Percentiles rank a stretch among this genome's conserved stretches.
Conservation (phyloP, 805 yeast genomes). For the Kodamaea laetipori region DNA sequence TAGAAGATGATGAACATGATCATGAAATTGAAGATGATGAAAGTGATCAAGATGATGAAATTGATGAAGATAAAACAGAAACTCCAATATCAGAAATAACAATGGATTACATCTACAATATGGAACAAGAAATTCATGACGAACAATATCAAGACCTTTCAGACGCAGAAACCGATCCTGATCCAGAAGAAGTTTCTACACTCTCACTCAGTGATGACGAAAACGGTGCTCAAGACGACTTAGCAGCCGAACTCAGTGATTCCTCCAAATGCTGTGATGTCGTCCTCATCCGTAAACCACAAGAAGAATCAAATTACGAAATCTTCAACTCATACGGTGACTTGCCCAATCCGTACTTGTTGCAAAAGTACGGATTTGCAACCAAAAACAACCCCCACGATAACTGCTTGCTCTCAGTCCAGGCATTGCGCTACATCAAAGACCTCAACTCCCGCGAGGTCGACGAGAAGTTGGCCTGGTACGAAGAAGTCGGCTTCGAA, state of each 20-base stretch:
- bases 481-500: slow-evolving; percentile 48
- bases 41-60: slow-evolving; percentile 17
- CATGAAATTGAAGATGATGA: slow-evolving; percentile 20
- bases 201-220: slow-evolving; percentile 19
- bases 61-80: slow-evolving; percentile 17
- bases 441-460: slow-evolving; percentile 25
- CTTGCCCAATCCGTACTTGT: slow-evolving; percentile 60
- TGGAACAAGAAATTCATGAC: slow-evolving; percentile 25
- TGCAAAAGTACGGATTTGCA: slow-evolving; percentile 81
- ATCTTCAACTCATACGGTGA: slow-evolving; percentile 85
- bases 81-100: slow-evolving; percentile 29
- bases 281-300: slow-evolving; percentile 46
- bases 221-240: slow-evolving; percentile 27
- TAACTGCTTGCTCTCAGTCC: slow-evolving; percentile 57
- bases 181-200: slow-evolving; percentile 25
- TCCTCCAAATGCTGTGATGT: slow-evolving; percentile 69
- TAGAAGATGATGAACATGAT: slow-evolving; percentile 18
- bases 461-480: slow-evolving; percentile 49
- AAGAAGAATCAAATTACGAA: slow-evolving; percentile 50
- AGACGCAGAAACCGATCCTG: slow-evolving; percentile 21
- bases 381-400: slow-evolving; percentile 52
- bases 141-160: slow-evolving; percentile 13
- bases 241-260: slow-evolving; percentile 37
- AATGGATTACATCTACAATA: slow-evolving; percentile 27
- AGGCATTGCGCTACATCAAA: slow-evolving; percentile 40